Percentiles rank a stretch among this genome's conserved stretches.
phyloP scores from a whole-genome alignment of 2,329 filamentous ascomycete species.

The Aspergillus sp. region DNA sequence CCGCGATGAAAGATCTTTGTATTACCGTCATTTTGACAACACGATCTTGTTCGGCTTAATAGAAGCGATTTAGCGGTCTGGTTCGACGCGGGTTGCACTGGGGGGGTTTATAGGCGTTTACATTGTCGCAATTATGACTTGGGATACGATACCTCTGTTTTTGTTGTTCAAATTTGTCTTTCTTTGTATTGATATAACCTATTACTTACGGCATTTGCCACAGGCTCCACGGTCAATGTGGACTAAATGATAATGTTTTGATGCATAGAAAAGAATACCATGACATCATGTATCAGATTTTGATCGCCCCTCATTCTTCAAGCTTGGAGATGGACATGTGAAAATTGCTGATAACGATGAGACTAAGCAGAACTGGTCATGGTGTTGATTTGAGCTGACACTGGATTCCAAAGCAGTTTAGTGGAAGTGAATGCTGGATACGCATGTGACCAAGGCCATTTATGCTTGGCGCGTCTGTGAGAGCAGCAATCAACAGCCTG shows the following conservation, averaged over 20 bases:
- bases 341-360: conserved; percentile 2
- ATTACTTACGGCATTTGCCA: background rate
- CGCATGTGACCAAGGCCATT: conserved; percentile 12
- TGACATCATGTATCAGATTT: conserved; percentile 9
- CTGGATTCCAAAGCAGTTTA: conserved; percentile 9
- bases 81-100: conserved; percentile 13
- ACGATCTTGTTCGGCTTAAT: conserved; percentile 1
- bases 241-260: conserved; percentile 2
- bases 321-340: conserved; percentile 1
- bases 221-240: background rate
- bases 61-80: conserved; percentile 27
- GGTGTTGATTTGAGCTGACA: background rate
- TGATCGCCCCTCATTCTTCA: background rate
- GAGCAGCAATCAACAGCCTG: background rate
- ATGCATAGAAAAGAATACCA: conserved; percentile 1
- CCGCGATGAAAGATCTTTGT: conserved; percentile 31
- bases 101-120: conserved; percentile 23
- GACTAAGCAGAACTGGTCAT: background rate
- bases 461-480: conserved; percentile 5
- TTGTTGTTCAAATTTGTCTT: background rate
- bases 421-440: background rate
- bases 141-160: conserved; percentile 13
- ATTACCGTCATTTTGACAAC: background rate
- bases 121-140: conserved; percentile 19
- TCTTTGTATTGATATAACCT: conserved; percentile 6